Evolutionary conservation across 2,329 filamentous ascomycete genomes (phyloP).

Genomic region (Talaromyces piceae): DNA sequence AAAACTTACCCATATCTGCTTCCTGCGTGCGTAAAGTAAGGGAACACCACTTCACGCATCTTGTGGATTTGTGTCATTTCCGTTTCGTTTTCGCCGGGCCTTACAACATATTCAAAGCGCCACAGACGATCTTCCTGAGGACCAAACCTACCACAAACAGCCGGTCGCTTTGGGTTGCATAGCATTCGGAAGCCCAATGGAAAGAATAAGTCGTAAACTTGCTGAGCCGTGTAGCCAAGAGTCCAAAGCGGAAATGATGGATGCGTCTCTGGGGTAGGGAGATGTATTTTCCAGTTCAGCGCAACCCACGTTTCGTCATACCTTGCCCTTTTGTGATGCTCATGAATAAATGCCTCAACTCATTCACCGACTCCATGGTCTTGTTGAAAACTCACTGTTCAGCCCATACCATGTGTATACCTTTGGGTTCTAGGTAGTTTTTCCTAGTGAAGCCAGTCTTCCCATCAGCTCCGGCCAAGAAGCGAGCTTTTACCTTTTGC

Average conservation of each 20-base stretch:
- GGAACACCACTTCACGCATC: neutral
- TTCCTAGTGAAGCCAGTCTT: constrained; percentile 43
- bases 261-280: constrained; percentile 41
- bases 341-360: neutral
- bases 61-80: constrained; percentile 14
- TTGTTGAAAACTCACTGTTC: constrained; percentile 8
- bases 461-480: constrained; percentile 41
- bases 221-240: constrained; percentile 38
- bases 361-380: constrained; percentile 10
- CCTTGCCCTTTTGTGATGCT: neutral
- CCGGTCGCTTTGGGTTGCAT: constrained; percentile 35
- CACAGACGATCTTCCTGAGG: constrained; percentile 34
- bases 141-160: constrained; percentile 42
- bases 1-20: neutral
- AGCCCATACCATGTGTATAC: constrained; percentile 28
- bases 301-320: constrained; percentile 37
- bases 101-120: constrained; percentile 35
- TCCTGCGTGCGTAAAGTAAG: neutral
- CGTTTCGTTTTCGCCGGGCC: constrained; percentile 23
- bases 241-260: constrained; percentile 44
- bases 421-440: constrained; percentile 38
- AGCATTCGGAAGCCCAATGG: constrained; percentile 40
- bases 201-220: constrained; percentile 45
- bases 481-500: constrained; percentile 17
- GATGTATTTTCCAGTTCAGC: constrained; percentile 37